Base-by-base conservation (phyloP, 768 basidiomycete species). In the Baorangia bicolor region DNA sequence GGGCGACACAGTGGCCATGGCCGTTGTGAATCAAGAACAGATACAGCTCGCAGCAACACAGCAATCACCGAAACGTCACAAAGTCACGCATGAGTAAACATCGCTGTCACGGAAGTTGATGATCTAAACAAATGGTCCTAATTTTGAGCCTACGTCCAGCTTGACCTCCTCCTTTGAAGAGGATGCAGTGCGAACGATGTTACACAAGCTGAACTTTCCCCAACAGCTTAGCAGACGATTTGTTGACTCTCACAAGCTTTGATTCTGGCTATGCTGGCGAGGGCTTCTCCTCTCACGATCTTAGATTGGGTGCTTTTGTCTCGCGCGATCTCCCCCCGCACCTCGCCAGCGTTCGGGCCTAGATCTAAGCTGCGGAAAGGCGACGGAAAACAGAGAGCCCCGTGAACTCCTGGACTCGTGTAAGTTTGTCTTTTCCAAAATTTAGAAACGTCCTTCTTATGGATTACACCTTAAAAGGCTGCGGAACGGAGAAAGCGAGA, bases 221-320 rank as follows among this genome's bases (percentile, higher is more conserved):
- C 2, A 7, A 7, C 33, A 25, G 8, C 4, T 20, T 4, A 21
- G 4, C n/a, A 25, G 16, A 33, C 31, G 25, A 1, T 23, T 42
- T 33, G 0, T 41, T 56, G 31, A 54, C 31, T n/a, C n/a, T n/a
- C 50, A 39, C 16, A 21, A 9, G 3, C n/a, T n/a, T 40, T 40
- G 78, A 84, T 20, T 85, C 84, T 16, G 95, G 94, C 0, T 98
- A 94, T 70, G 77, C 87, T 6, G 94, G 95, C 14, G 94, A 97
- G 71, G 95, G 94, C 3, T 98, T 97, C 80, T 85, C 84, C 69
- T 78, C 87, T 25, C 74, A 78, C n/a, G 95, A 95, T 1, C 76
- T 76, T 12, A 75, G 86, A 25, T 67, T 98, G 0, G 92, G 93
- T n/a, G 63, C 64, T 7, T 80, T 83, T 31, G 72, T 86, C 20